Conservation (phyloP, 225 moss, liverwort and hornwort species). For the Polytrichum formosum region DNA sequence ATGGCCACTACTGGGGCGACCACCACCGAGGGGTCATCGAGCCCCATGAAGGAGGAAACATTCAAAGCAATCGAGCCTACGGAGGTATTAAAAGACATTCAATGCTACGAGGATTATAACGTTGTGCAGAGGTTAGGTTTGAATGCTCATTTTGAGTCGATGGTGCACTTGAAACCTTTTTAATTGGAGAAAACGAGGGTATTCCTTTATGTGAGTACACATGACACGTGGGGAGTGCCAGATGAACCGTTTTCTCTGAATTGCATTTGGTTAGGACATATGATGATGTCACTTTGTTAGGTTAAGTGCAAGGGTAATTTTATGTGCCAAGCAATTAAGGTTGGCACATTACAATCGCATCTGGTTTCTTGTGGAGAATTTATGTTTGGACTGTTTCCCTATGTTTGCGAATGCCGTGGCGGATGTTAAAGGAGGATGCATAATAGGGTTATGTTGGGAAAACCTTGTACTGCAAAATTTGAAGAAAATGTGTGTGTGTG, state of each 20-base stretch:
- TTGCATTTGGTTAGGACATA: no score
- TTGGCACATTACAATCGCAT: neutral
- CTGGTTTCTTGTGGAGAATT: no score
- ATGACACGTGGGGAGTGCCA: no score
- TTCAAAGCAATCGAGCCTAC: constrained; percentile 14
- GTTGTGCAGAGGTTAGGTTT: neutral
- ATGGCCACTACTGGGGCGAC: constrained; percentile 14
- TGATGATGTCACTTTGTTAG: no score
- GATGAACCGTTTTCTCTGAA: neutral
- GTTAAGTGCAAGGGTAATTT: no score
- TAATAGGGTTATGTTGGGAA: no score
- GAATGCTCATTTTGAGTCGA: neutral
- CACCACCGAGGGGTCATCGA: neutral
- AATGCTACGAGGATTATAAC: no score
- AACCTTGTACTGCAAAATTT: neutral
- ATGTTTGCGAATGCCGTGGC: no score
- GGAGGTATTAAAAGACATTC: constrained; percentile 9
- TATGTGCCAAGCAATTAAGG: neutral
- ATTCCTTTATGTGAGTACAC: neutral
- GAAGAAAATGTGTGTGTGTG: neutral
- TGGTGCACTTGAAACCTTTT: neutral
- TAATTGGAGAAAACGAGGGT: neutral
- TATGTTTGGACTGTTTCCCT: no score
- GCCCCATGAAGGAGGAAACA: constrained; percentile 16
- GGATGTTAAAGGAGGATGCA: no score